Conservation (phyloP, 352 stramenopile species). For the Phytophthora boehmeriae region DNA sequence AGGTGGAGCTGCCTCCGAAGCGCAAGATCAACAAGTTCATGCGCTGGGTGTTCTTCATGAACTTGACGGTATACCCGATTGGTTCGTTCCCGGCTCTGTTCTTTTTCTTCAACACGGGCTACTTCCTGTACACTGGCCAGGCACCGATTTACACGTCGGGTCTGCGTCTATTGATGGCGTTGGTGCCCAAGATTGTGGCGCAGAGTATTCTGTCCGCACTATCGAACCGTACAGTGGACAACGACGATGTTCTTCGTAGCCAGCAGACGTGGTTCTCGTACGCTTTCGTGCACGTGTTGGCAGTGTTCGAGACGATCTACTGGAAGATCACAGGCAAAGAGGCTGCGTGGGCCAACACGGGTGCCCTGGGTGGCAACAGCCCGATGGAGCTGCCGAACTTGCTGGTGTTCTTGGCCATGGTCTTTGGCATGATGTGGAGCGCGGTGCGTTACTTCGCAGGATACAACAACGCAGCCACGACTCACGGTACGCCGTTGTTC, state of each 20-base stretch:
- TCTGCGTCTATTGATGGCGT: constrained; percentile 65
- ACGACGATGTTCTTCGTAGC: constrained; percentile 72
- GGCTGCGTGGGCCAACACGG: constrained; percentile 70
- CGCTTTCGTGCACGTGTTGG: constrained; percentile 72
- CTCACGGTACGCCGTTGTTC: constrained; percentile 64
- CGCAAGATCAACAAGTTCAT: constrained; percentile 82
- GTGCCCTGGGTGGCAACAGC: constrained; percentile 64
- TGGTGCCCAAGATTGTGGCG: constrained; percentile 75
- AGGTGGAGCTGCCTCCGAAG: constrained; percentile 54
- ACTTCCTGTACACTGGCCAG: constrained; percentile 79
- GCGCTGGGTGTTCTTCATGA: constrained; percentile 85
- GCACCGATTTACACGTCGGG: constrained; percentile 75
- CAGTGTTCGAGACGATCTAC: constrained; percentile 76
- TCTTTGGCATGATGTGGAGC: constrained; percentile 69
- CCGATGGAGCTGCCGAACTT: constrained; percentile 74
- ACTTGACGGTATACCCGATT: constrained; percentile 77
- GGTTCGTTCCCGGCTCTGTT: constrained; percentile 76
- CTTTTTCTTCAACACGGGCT: constrained; percentile 79
- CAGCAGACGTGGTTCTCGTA: constrained; percentile 85
- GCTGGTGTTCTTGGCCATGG: constrained; percentile 67
- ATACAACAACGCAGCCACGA: constrained; percentile 75
- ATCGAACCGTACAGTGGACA: constrained; percentile 76
- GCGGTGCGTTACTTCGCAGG: constrained; percentile 70
- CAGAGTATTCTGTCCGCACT: constrained; percentile 73
- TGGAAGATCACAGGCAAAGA: constrained; percentile 83